Base-by-base conservation (phyloP, 2,329 filamentous ascomycete species). In the Domatiomyces catenatus region DNA sequence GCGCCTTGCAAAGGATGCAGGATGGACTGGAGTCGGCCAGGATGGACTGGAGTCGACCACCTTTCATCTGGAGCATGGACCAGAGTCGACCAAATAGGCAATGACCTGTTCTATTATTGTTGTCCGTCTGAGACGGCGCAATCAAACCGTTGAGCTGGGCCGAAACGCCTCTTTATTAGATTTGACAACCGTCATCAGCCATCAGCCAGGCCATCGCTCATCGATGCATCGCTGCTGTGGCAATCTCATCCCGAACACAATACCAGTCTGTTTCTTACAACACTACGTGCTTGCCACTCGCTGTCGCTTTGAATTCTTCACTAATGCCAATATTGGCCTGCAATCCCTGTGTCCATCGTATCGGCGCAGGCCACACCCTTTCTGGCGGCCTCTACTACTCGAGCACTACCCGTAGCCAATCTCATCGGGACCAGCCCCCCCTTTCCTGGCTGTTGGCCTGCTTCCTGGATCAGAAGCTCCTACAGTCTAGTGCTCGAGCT, bases 401-500 rank as follows among this genome's bases (percentile, higher is more conserved):
- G 32, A 15, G 7, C 28, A 39, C 32, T 15, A 39, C 32, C 32
- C 32, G 32, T 39, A 15, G 32, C 32, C 32, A 39, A 39, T 15
- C 12, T 39, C 32, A 39, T 15, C 32, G 10, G 12, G 32, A 15
- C 32, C 32, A 15, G 32, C 32, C 32, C 32, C 10, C 32, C 10
- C 15, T 4, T 5, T 15, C 32, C 32, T 36, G 28, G 28, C 32
- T 15, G 10, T 39, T 39, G 5, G 15, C 32, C 8, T 39, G 12
- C 32, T 15, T 39, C 32, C 32, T 39, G 32, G 32, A 15, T 15
- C 3, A 39, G 32, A 15, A 39, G 32, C 32, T 39, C 8, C 28
- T 7, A 43, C 24, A 45, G 56, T 61, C 68, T 93, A 94, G 78
- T 95, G 94, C 80, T 95, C 90, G 60, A 86, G 85, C 73, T 93